Evolutionary conservation across 176 grass and related monocot species (phyloP), one percentile per base, ranked within the genome.

Genomic region (Musa beccarii): DNA sequence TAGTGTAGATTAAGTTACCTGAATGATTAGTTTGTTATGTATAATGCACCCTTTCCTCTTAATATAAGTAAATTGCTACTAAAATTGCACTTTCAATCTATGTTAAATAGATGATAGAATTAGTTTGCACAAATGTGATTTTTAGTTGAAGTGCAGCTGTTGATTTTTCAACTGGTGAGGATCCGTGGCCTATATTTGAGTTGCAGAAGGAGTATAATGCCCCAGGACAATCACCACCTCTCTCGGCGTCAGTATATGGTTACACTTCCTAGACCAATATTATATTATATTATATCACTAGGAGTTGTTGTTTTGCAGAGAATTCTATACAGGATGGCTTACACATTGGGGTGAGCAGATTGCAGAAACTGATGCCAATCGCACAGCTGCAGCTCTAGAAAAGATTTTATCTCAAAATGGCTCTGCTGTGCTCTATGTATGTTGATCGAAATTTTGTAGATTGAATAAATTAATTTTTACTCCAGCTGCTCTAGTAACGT

Each of bases 321-420:
- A 98, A 84, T 97, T 97, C 86, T 97, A 97, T 85, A 97, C 93
- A 57, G 90, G 93, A 82, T 97, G 93, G 94, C 80, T 98, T 71
- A 91, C 94, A 22, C 94, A 98, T 64, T 98, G 94, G 94, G 90
- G 94, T 49, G 90, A 98, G 84, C 73, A 76, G 12, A 88, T 85
- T 12, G 80, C 84, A 76, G 86, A 71, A 54, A 93, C 94, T 63
- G 80, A 79, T 85, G 87, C 86, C 56, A 80, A 67, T 23, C 71
- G 62, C 74, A 98, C 94, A 74, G 88, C 94, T 70, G 72, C 69
- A 61, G 87, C 85, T 56, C 86, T 98, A 56, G 79, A 87, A 81
- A 78, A 43, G 26, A 98, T 98, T 86, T 78, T 98, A 73, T 93
- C 87, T 79, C 53, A 2, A 79, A 91, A 98, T 85, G 90, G 86